phyloP scores from a whole-genome alignment of 208 protist species.

The Trypanosoma vivax region DNA sequence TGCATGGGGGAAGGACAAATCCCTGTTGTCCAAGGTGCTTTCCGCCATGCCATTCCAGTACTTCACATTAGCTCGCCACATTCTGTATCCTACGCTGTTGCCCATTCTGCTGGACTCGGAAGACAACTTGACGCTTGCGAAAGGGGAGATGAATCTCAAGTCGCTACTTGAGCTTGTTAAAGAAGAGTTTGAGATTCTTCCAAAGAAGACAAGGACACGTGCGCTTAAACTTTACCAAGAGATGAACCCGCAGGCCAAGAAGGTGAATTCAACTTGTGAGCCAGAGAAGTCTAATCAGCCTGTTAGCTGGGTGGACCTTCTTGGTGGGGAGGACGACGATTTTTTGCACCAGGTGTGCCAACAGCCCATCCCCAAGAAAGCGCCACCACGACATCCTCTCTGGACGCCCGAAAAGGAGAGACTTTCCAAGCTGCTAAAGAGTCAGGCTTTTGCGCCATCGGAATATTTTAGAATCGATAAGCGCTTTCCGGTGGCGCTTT shows the following conservation, averaged over 20 bases:
- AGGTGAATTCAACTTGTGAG: neutral
- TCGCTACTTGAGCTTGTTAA: conserved; percentile 49
- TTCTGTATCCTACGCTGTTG: conserved; percentile 76
- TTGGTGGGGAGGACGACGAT: conserved; percentile 20
- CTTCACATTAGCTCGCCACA: conserved; percentile 75
- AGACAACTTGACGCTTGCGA: conserved; percentile 51
- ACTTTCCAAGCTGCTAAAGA: conserved; percentile 51
- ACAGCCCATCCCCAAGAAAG: neutral
- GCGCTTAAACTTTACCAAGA: conserved; percentile 49
- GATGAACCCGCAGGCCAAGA: conserved; percentile 17
- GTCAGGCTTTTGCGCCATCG: conserved; percentile 15
- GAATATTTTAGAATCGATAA: conserved; percentile 62
- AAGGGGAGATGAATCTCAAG: conserved; percentile 62
- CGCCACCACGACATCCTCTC: conserved; percentile 4
- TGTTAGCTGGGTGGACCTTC: conserved; percentile 19
- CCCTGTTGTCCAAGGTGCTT: conserved; percentile 56
- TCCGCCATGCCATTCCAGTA: conserved; percentile 69
- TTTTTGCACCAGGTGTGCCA: conserved; percentile 5
- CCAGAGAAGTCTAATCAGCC: neutral
- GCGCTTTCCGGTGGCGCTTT: conserved; percentile 67
- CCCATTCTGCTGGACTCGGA: conserved; percentile 36
- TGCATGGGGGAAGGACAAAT: conserved; percentile 64
- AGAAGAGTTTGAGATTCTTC: conserved; percentile 63
- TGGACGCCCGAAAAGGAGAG: conserved; percentile 63
- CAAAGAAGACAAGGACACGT: conserved; percentile 65